These are phyloP conservation scores for Moringa oleifera DNA, from an alignment of 345 rosid species.

Conservation along the genomic window DNA sequence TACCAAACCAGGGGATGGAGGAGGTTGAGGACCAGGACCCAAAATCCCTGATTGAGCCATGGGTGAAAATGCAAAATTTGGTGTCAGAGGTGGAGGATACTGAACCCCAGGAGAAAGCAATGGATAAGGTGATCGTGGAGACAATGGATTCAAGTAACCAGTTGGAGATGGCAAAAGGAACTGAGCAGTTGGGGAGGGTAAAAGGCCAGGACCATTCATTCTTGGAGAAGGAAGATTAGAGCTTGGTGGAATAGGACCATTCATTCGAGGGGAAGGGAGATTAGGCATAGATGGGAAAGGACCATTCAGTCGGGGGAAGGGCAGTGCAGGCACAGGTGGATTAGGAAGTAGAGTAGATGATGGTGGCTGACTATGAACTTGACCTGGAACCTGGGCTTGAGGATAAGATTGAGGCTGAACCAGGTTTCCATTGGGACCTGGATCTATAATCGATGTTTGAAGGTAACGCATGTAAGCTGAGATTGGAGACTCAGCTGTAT, in stretches of 20 bases:
- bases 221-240: conserved; percentile 50
- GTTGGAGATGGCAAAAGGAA: conserved; percentile 71
- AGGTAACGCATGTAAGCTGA: conserved; percentile 86
- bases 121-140: conserved; percentile 74
- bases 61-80: conserved; percentile 72
- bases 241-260: conserved; percentile 36
- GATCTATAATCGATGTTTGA: conserved; percentile 47
- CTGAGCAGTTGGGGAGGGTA: conserved; percentile 83
- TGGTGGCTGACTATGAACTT: conserved; percentile 32
- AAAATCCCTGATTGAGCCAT: conserved; percentile 58
- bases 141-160: conserved; percentile 49
- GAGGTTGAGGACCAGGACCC: conserved; percentile 77
- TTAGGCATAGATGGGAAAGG: conserved; percentile 40
- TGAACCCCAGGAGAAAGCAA: conserved; percentile 71
- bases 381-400: conserved; percentile 25
- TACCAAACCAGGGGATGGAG: conserved; percentile 58
- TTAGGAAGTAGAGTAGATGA: conserved; percentile 45
- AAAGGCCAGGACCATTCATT: conserved; percentile 51
- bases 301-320: conserved; percentile 54
- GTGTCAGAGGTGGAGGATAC: conserved; percentile 71
- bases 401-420: conserved; percentile 26
- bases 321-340: conserved; percentile 38
- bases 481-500: conserved; percentile 71
- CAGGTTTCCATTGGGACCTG: conserved; percentile 45
- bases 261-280: conserved; percentile 45